Evolutionary conservation across 2,329 filamentous ascomycete genomes (phyloP).

Genomic region (Hymenoscyphus fructigenus): DNA sequence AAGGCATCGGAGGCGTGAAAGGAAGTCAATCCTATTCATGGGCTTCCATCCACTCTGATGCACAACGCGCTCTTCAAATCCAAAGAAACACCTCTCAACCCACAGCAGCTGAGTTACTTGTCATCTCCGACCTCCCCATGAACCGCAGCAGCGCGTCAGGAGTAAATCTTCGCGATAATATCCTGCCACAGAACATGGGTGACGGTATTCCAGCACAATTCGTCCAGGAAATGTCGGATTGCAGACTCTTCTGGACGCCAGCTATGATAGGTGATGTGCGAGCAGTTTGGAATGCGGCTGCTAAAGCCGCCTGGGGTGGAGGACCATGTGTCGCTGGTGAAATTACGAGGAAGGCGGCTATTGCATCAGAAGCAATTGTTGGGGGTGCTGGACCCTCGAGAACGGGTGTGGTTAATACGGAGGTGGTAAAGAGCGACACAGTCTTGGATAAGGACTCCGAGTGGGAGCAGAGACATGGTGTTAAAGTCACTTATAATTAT

Average conservation of each 20-base stretch:
- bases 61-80: conserved; percentile 17
- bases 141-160: conserved; percentile 34
- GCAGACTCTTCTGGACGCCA: conserved; percentile 58
- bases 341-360: conserved; percentile 11
- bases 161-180: conserved; percentile 45
- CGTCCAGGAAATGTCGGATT: conserved; percentile 58
- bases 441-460: conserved; percentile 4
- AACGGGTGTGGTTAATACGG: not conserved
- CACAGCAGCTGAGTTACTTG: conserved; percentile 21
- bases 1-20: conserved; percentile 65
- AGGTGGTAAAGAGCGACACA: conserved; percentile 12
- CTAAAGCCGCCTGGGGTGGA: conserved; percentile 42
- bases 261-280: conserved; percentile 51
- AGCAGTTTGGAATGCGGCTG: conserved; percentile 51
- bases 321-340: conserved; percentile 37
- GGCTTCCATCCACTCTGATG: conserved; percentile 24
- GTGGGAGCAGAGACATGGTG: conserved; percentile 11
- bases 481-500: conserved; percentile 10
- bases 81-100: conserved; percentile 14
- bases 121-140: conserved; percentile 18
- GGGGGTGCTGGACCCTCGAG: not conserved
- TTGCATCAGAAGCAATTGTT: not conserved
- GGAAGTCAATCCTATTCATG: conserved; percentile 44
- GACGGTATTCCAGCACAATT: conserved; percentile 56
- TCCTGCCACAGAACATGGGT: conserved; percentile 33